phyloP scores from a whole-genome alignment of 495 filamentous ascomycete species.

The Acidomyces sp. region DNA sequence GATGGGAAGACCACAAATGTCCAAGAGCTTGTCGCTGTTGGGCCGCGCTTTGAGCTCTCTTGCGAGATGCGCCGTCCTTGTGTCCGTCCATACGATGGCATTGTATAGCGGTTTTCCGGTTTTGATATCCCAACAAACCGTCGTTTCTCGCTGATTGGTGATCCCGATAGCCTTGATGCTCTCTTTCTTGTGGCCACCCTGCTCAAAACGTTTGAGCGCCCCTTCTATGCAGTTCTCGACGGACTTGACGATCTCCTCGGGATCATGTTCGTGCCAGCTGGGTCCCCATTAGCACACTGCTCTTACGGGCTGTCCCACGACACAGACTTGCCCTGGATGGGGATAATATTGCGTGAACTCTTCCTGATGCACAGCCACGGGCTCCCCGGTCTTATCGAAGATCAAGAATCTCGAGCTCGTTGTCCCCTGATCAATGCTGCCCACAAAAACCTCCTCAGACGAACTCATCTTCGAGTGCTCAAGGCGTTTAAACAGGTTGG shows the following conservation, averaged over 20 bases:
- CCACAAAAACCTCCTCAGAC: slow-evolving; percentile 41
- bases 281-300: slow-evolving; percentile 1
- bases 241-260: slow-evolving; percentile 61
- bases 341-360: slow-evolving; percentile 86
- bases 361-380: slow-evolving; percentile 76
- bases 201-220: slow-evolving; percentile 17
- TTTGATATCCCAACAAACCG: slow-evolving; percentile 74
- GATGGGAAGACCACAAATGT: slow-evolving; percentile 74
- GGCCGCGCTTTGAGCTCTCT: slow-evolving; percentile 59
- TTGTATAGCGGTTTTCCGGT: slow-evolving; percentile 80
- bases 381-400: slow-evolving; percentile 67
- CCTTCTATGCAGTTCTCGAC: slow-evolving; percentile 65
- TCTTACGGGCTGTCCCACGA: neutral
- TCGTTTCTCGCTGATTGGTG: slow-evolving; percentile 91
- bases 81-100: slow-evolving; percentile 91
- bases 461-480: slow-evolving; percentile 6
- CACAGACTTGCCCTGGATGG: slow-evolving; percentile 61
- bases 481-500: too few relatives aligned
- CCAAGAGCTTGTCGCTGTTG: slow-evolving; percentile 54
- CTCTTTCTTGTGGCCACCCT: slow-evolving; percentile 47
- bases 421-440: slow-evolving; percentile 81
- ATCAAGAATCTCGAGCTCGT: slow-evolving; percentile 89
- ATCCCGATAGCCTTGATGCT: slow-evolving; percentile 81
- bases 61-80: slow-evolving; percentile 64
- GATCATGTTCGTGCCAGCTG: slow-evolving; percentile 94